Conservation (phyloP, 2,329 filamentous ascomycete species). For the Fusarium begoniae region DNA sequence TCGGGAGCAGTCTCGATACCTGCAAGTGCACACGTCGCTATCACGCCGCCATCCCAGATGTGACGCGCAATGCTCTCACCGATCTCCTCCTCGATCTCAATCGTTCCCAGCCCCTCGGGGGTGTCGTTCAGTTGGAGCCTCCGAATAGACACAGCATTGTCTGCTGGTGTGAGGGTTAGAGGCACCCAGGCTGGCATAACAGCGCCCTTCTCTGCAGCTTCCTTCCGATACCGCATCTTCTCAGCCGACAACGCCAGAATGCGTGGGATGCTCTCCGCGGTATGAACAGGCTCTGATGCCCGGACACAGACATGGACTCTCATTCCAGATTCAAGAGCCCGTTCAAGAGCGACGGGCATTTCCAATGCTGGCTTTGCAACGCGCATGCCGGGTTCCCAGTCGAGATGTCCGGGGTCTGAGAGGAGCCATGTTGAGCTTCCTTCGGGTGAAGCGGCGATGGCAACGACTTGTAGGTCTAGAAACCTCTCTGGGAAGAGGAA, state of each 20-base stretch:
- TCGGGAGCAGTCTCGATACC: slow-evolving; percentile 42
- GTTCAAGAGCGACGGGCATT: slow-evolving; percentile 42
- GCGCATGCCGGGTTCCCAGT: slow-evolving; percentile 50
- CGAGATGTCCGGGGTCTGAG: slow-evolving; percentile 40
- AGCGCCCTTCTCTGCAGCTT: slow-evolving; percentile 44
- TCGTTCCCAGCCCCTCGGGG: slow-evolving; percentile 30
- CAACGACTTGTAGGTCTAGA: slow-evolving; percentile 53
- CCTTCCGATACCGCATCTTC: slow-evolving; percentile 29
- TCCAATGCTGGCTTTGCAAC: slow-evolving; percentile 50
- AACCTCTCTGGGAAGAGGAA: slow-evolving; percentile 58
- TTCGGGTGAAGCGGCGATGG: slow-evolving; percentile 37
- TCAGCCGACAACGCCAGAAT: slow-evolving; percentile 40
- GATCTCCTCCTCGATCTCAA: slow-evolving; percentile 64
- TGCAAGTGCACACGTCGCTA: slow-evolving; percentile 50
- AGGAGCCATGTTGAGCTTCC: slow-evolving; percentile 39
- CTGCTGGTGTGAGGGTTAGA: slow-evolving; percentile 40
- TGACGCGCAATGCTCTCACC: slow-evolving; percentile 69
- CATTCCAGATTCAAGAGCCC: slow-evolving; percentile 37
- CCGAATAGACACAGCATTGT: slow-evolving; percentile 42
- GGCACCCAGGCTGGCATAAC: slow-evolving; percentile 56
- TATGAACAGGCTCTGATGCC: slow-evolving; percentile 35
- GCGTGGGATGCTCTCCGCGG: slow-evolving; percentile 40
- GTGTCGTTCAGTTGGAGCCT: slow-evolving; percentile 43
- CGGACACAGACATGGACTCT: slow-evolving; percentile 44
- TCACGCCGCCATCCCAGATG: slow-evolving; percentile 66